A percentile compares a stretch with the other conserved stretches of the same genome.
Conservation (phyloP, 495 filamentous ascomycete genomes). For the Hypoxylon trugodes region DNA sequence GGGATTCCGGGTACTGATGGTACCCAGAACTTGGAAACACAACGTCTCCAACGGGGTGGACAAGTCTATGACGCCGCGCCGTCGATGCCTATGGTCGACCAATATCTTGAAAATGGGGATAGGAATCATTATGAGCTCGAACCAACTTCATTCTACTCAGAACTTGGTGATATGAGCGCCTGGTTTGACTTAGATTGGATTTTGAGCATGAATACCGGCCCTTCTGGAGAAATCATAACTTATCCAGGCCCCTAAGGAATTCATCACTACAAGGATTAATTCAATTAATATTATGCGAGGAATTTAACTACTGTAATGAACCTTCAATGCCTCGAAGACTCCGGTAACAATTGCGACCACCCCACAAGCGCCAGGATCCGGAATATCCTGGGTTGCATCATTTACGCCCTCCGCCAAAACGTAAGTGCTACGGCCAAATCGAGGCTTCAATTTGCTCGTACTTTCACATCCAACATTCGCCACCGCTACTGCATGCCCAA, state of each 20-base stretch:
- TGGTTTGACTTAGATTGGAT: conserved; percentile 28
- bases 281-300: too few species aligned
- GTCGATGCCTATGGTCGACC: not conserved
- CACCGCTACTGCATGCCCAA: not conserved
- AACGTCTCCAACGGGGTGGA: not conserved
- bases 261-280: too few species aligned
- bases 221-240: conserved; percentile 11
- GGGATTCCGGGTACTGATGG: not conserved
- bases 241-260: not conserved
- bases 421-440: not conserved
- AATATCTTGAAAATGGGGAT: not conserved
- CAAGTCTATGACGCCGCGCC: not conserved
- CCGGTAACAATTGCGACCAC: not conserved
- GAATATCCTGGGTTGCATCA: not conserved
- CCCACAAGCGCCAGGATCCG: not conserved
- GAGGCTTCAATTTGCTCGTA: not conserved
- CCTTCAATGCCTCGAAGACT: conserved; percentile 7
- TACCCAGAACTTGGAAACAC: not conserved
- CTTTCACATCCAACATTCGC: not conserved
- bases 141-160: conserved; percentile 11
- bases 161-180: conserved; percentile 22
- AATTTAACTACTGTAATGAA: not conserved
- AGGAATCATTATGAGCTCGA: not conserved
- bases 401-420: not conserved
- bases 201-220: conserved; percentile 16